Evolutionary conservation across 345 rosid genomes (phyloP).

Genomic region (Laguncularia racemosa): DNA sequence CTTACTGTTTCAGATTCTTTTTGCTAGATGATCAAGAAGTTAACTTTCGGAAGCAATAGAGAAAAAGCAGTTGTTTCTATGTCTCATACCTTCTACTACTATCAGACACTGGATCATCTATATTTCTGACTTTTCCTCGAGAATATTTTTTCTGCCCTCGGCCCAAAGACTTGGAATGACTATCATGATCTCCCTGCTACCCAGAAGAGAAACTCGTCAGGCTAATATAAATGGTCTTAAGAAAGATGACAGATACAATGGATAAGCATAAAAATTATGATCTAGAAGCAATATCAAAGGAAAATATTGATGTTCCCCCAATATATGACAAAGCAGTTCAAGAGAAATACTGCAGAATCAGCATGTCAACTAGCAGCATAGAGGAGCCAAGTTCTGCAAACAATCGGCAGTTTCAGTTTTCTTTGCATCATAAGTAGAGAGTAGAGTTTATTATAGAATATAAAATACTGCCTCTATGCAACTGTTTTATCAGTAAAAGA

Average conservation of each 20-base stretch:
- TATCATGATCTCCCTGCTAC: conserved; percentile 57
- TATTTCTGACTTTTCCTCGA: conserved; percentile 34
- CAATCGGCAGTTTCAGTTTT: background rate
- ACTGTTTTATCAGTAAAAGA: too few relatives aligned
- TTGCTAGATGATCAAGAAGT: background rate
- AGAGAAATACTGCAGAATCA: too few relatives aligned
- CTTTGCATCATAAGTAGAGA: too few relatives aligned
- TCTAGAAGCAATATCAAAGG: too few relatives aligned
- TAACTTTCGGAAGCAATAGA: conserved; percentile 2
- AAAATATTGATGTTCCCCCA: too few relatives aligned
- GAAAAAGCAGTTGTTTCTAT: background rate
- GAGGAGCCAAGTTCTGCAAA: too few relatives aligned
- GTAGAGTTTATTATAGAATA: too few relatives aligned
- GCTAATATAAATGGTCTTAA: background rate
- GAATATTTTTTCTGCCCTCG: conserved; percentile 33
- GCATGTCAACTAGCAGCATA: too few relatives aligned
- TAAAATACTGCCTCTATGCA: too few relatives aligned
- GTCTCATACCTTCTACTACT: conserved; percentile 41
- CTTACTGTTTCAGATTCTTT: too few relatives aligned
- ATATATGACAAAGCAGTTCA: too few relatives aligned
- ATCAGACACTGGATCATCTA: conserved; percentile 20
- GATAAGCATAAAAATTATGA: background rate
- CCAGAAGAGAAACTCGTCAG: conserved; percentile 9
- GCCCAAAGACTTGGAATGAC: conserved; percentile 31
- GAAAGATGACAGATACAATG: background rate